These are phyloP conservation scores for Eucalyptus marginata DNA, from an alignment of 345 rosid species.

Conservation along the genomic window DNA sequence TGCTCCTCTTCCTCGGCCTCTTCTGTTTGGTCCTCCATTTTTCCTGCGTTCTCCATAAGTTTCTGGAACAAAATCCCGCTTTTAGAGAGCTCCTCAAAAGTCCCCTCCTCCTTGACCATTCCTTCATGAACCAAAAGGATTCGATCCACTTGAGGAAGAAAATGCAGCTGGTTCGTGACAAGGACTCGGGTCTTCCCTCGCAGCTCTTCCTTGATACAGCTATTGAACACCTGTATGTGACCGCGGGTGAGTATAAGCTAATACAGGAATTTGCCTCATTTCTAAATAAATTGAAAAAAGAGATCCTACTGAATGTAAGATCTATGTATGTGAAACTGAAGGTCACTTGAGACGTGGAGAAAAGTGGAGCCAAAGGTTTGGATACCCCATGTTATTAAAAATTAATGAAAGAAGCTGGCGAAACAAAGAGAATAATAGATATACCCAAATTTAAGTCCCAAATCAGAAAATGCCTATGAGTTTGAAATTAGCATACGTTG, in stretches of 20 bases:
- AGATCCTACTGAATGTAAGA: background rate
- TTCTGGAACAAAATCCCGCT: conserved; percentile 64
- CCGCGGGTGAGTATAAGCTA: background rate
- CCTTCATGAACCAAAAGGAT: conserved; percentile 71
- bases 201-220: conserved; percentile 75
- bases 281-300: background rate
- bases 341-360: background rate
- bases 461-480: background rate
- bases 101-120: conserved; percentile 77
- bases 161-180: conserved; percentile 93
- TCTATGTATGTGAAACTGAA: background rate
- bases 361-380: background rate
- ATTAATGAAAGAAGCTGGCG: background rate
- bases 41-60: conserved; percentile 95
- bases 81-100: conserved; percentile 72
- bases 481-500: background rate
- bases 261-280: background rate
- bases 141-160: conserved; percentile 85
- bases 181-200: conserved; percentile 77
- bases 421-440: background rate
- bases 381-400: background rate
- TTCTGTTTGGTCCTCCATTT: conserved; percentile 64
- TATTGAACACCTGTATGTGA: conserved; percentile 70
- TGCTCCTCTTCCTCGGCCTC: conserved; percentile 14
- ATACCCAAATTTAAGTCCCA: background rate